Conservation (phyloP, 78 protist species). For the Anaeramoeba flamelloides region DNA sequence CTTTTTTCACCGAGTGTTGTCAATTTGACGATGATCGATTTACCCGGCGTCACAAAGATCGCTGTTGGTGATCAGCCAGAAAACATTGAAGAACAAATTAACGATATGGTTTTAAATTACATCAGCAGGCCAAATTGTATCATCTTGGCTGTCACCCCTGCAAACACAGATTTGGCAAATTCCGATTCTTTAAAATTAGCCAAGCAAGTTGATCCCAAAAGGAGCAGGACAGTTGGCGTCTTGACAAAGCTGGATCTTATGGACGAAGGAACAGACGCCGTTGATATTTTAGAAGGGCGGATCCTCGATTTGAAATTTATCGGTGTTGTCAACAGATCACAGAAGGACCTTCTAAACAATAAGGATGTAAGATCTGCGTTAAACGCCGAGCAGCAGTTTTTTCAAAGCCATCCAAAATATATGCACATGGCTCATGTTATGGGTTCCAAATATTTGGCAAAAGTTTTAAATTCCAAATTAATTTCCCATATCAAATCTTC, state of each 20-base stretch:
- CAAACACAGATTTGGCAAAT: slow-evolving; percentile 28
- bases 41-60: too few species aligned
- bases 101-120: too few species aligned
- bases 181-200: slow-evolving; percentile 27
- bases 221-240: slow-evolving; percentile 1
- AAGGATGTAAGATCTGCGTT: slow-evolving; percentile 3
- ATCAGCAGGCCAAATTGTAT: too few species aligned
- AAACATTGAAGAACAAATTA: too few species aligned
- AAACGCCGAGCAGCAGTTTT: slow-evolving; percentile 9
- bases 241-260: slow-evolving; percentile 37
- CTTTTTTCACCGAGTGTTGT: slow-evolving; percentile 3
- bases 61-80: too few species aligned
- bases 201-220: slow-evolving; percentile 20
- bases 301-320: slow-evolving; percentile 23
- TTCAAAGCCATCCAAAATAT: slow-evolving; percentile 9
- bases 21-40: too few species aligned
- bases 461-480: background rate
- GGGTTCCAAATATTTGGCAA: slow-evolving; percentile 1
- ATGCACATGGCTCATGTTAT: too few species aligned
- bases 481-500: background rate
- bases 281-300: slow-evolving; percentile 43
- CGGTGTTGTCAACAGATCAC: slow-evolving; percentile 33
- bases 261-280: slow-evolving; percentile 46
- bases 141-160: slow-evolving; percentile 22
- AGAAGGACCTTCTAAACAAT: slow-evolving; percentile 3